Evolutionary conservation across 2,329 filamentous ascomycete genomes (phyloP), one percentile per base, ranked within the genome.

Genomic region (Chalaropsis ovoidea): DNA sequence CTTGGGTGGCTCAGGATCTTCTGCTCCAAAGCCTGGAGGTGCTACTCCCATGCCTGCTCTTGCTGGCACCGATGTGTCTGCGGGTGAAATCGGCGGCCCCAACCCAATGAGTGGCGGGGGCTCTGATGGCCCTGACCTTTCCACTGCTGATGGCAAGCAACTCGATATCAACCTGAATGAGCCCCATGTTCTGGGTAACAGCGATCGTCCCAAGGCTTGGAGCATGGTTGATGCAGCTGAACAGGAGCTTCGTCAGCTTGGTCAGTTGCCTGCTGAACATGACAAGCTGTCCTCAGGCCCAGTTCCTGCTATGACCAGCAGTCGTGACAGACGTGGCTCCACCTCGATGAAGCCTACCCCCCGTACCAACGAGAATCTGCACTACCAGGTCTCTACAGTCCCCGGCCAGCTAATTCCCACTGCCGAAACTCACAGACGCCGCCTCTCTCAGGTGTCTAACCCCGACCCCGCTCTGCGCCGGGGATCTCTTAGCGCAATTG

Each of bases 181-280:
- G 52, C 47, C 60, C 7, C 63, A 67, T 35, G 27, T 67, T 19
- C 60, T 67, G 13, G 66, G 66, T 13, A 8, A 65, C 19, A 31
- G 41, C 2, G 11, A 47, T 0, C 66, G 66, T 42, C 58, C 49
- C 17, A 67, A 65, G 19, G 66, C 66, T 19, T 67, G 66, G 70
- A 80, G 86, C 43, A 78, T 77, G 0, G 68, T 71, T 3, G 77
- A 83, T 62, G 77, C 83, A 47, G 78, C 88, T 61, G 75, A 77
- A 63, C 80, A 81, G 69, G 74, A 80, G 67, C 83, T 83, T 70
- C 81, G 82, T 0, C 74, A 83, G 69, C 77, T 69, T 7, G 66
- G 66, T 10, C 60, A 67, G 47, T 47, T 67, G 1, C 66, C 63
- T 10, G 7, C 52, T 17, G 63, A 67, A 15, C 58, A 67, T 22